Evolutionary conservation across 106 monocot genomes (phyloP), one percentile per base, ranked within the genome.

Genomic region (Phalaenopsis aphrodite): DNA sequence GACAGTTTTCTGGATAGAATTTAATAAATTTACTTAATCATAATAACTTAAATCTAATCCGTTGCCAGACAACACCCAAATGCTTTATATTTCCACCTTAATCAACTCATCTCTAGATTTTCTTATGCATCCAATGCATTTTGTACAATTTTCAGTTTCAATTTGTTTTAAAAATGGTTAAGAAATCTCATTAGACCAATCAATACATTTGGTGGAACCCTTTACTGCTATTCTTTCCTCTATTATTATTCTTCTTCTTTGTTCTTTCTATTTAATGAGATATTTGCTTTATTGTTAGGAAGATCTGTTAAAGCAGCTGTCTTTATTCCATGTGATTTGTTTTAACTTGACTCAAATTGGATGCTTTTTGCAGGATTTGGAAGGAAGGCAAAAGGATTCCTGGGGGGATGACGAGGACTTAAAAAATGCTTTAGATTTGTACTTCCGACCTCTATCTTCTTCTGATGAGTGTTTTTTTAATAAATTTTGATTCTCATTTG

Each of bases 291-390:
- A 74, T 19, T 74, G 41, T 41, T 42, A 14, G 4, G 4, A 0
- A 12, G 5, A 74, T 74, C 15, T 71, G 1, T 5, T 64, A 64
- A 64, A 64, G 24, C 52, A 52, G 30, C 10, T 5, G 6, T 8
- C 41, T 74, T 42, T 45, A 74, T 74, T 74, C 52, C 42, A 14
- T 74, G 74, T 43, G 19, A 74, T 1, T 19, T 4, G 42, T 74
- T 74, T 1, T 75, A 67, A 10, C 38, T 69, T 37, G 69, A 39
- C 6, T 3, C 38, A 61, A 9, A 69, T 76, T 76, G 19, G 8
- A 49, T 46, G 49, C 76, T 48, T 76, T 52, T 30, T 76, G 49
- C 76, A 76, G 76, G 76, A 30, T 5, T 76, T 47, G 46, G 21
- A 48, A 41, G 48, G n/a, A 76, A 49, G 76, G 21, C 30, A 17